Evolutionary conservation across 371 early-diverging fungal genomes (phyloP).

Genomic region (Mucor piriformis): DNA sequence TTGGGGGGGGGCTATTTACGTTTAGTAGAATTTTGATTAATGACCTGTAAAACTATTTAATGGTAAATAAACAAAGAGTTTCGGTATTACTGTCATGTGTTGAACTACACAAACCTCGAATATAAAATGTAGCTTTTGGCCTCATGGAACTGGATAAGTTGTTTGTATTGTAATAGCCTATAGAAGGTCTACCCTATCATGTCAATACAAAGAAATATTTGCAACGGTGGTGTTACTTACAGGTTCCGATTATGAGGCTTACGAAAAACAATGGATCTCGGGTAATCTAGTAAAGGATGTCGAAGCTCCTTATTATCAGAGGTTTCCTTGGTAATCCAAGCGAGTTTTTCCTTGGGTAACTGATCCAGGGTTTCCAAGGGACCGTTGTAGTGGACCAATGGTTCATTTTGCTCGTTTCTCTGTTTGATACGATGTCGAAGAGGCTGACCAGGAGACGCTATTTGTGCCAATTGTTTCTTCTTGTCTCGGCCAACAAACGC

Average conservation of each 20-base stretch:
- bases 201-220: not conserved
- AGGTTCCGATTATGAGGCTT: conserved; percentile 29
- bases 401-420: conserved; percentile 21
- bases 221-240: conserved; percentile 6
- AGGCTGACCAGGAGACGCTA: not conserved
- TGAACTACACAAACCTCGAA: conserved; percentile 31
- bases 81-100: not conserved
- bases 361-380: conserved; percentile 44
- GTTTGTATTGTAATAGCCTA: conserved; percentile 1
- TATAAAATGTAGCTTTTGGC: conserved; percentile 43
- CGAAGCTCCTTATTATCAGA: conserved; percentile 19
- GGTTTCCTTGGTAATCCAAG: conserved; percentile 39
- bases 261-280: conserved; percentile 38
- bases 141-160: not conserved
- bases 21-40: conserved; percentile 38
- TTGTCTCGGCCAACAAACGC: not conserved
- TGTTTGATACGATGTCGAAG: conserved; percentile 1
- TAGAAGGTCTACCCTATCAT: not conserved
- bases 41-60: conserved; percentile 46
- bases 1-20: conserved; percentile 22
- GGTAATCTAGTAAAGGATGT: conserved; percentile 28
- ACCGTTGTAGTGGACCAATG: conserved; percentile 48
- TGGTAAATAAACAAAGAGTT: not conserved
- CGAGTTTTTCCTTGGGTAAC: conserved; percentile 38
- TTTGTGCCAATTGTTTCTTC: not conserved